These are phyloP conservation scores for Tylopilus sp. DNA, from an alignment of 768 basidiomycete species.

Conservation along the genomic window DNA sequence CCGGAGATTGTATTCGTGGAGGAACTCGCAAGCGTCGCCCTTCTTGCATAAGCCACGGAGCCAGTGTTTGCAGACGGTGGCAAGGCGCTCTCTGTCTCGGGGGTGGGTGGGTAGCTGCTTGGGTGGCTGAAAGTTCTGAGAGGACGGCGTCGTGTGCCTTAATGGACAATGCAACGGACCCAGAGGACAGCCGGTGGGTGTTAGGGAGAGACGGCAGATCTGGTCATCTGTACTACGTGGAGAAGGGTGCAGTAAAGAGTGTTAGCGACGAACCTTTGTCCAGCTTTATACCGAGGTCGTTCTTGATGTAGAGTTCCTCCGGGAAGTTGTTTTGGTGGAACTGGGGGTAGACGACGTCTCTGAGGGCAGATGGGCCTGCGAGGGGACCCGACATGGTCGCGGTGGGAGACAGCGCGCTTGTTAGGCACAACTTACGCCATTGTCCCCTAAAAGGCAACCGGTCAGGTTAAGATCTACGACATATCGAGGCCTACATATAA, in stretches of 20 bases:
- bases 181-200: constrained; percentile 83
- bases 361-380: constrained; percentile 53
- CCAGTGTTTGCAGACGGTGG: constrained; percentile 99
- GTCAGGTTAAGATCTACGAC: not conserved
- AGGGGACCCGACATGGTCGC: constrained; percentile 44
- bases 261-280: constrained; percentile 66
- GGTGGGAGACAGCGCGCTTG: not conserved
- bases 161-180: constrained; percentile 90
- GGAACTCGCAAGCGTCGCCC: constrained; percentile 95
- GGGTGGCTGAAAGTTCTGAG: constrained; percentile 86
- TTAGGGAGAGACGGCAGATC: constrained; percentile 84
- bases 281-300: constrained; percentile 79
- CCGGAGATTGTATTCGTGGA: constrained; percentile 97
- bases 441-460: not conserved
- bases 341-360: constrained; percentile 79
- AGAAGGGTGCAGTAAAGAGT: not conserved
- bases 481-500: not conserved
- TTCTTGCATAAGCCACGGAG: constrained; percentile 97
- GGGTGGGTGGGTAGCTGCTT: constrained; percentile 80
- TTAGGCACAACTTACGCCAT: not conserved
- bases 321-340: constrained; percentile 92
- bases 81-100: constrained; percentile 75
- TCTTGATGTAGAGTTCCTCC: constrained; percentile 78
- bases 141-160: constrained; percentile 86
- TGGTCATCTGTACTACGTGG: constrained; percentile 67